Percentiles rank a stretch among this genome's conserved stretches.
phyloP scores from a whole-genome alignment of 805 yeast genomes.

The Candida boleticola region DNA sequence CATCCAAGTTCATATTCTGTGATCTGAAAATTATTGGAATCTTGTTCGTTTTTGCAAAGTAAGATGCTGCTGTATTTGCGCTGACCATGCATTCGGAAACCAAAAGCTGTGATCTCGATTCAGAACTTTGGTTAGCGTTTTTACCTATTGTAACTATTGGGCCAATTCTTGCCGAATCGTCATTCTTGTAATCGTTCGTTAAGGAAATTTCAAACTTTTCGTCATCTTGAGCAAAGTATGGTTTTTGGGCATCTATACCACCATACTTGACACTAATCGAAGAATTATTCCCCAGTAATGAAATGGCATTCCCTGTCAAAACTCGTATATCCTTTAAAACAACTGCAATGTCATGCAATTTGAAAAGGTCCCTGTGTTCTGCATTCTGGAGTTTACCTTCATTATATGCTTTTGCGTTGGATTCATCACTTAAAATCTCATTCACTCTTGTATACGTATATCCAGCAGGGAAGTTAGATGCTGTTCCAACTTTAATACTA shows the following conservation, averaged over 20 bases:
- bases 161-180: constrained; percentile 14
- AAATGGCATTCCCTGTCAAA: constrained; percentile 20
- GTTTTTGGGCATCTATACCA: neutral
- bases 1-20: constrained; percentile 28
- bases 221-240: neutral
- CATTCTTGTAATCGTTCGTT: constrained; percentile 9
- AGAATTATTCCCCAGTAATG: constrained; percentile 8
- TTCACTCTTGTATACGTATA: constrained; percentile 68
- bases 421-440: constrained; percentile 35
- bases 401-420: constrained; percentile 10
- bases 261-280: constrained; percentile 14
- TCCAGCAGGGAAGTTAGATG: constrained; percentile 29
- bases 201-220: constrained; percentile 3
- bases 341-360: constrained; percentile 25
- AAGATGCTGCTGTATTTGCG: constrained; percentile 65
- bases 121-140: constrained; percentile 16
- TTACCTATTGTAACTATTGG: constrained; percentile 12
- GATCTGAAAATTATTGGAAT: constrained; percentile 54
- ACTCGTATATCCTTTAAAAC: constrained; percentile 23
- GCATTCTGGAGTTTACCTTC: constrained; percentile 9
- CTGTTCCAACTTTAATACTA: constrained; percentile 22
- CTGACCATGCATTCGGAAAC: constrained; percentile 85
- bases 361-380: constrained; percentile 24
- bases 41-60: constrained; percentile 37
- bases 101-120: constrained; percentile 52